Base-by-base conservation (phyloP, 768 basidiomycete species). In the Mycena indigotica region DNA sequence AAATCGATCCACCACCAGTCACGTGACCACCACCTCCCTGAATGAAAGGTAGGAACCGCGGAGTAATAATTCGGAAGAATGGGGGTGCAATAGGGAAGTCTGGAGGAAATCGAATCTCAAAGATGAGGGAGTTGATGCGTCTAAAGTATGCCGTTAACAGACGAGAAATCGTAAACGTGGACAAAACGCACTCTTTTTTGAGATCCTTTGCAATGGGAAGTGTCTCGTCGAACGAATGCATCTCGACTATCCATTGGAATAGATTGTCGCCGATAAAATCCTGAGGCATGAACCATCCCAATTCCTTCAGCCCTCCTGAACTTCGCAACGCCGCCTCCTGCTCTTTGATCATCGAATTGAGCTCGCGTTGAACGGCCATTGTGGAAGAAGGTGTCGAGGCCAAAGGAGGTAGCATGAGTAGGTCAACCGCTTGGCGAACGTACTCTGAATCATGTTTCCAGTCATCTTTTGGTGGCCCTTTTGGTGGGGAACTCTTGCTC, bases 11-110 rank as follows among this genome's bases (percentile, higher is more conserved):
- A 12, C 87, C 87, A 62, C 78, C 81, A 19, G 86, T 88, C 39
- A 89, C 74, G 70, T 88, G 84, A 0, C 87, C 88, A 6, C 88
- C 87, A 3, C 87, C 88, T 17, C 88, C 88, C 51, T 84, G 78
- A 32, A 81, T 79, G 66, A 90, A 91, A 0, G 87, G 85, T 30
- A 88, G 67, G 71, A 90, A 87, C 24, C 89, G 80, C 0, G 89
- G 89, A 24, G 84, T 85, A 23, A 91, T 78, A 28, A 90, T 84
- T 55, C 89, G 81, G 72, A 91, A 89, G 74, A 88, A 90, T 0
- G 90, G 89, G 1, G 88, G 90, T 8, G 83, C 77, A 63, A 83
- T 78, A 0, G 88, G 88, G 67, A 83, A 89, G 15, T 73, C 75
- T 1, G 82, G 76, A 3, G 85, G 86, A 64, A 88, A 91, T 25